These are phyloP conservation scores for Sanghuangporus sanghuang DNA, from an alignment of 1,284 basidiomycete species.

Conservation along the genomic window DNA sequence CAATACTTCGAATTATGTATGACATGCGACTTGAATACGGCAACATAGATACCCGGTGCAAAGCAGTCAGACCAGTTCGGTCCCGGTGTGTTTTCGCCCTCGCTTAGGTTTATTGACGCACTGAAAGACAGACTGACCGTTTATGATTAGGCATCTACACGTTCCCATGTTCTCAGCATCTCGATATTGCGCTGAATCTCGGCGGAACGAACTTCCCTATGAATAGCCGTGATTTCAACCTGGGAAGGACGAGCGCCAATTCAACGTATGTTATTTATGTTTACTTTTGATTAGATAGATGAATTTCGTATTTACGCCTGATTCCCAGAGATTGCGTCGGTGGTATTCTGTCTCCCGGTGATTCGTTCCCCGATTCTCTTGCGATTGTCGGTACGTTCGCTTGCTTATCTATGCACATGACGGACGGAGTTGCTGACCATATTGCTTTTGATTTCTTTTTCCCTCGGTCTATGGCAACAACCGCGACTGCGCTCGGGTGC, in stretches of 20 bases:
- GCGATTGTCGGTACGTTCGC: conserved; percentile 51
- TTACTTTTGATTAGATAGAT: not conserved
- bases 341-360: conserved; percentile 53
- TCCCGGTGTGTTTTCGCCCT: conserved; percentile 27
- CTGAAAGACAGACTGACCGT: not conserved
- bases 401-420: not conserved
- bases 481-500: conserved; percentile 3
- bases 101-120: not conserved
- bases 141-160: conserved; percentile 41
- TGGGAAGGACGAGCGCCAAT: conserved; percentile 37
- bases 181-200: conserved; percentile 46
- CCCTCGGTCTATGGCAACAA: conserved; percentile 2
- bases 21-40: not conserved
- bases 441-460: not conserved
- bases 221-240: conserved; percentile 59
- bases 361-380: conserved; percentile 43
- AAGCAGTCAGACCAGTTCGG: conserved; percentile 36
- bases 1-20: not conserved
- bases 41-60: conserved; percentile 43
- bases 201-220: conserved; percentile 47
- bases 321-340: conserved; percentile 53
- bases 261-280: conserved; percentile 25
- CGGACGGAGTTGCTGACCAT: not conserved
- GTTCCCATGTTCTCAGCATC: conserved; percentile 40
- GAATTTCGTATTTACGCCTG: not conserved